phyloP scores from a whole-genome alignment of 805 yeast genomes.

The Ogataea corticis region DNA sequence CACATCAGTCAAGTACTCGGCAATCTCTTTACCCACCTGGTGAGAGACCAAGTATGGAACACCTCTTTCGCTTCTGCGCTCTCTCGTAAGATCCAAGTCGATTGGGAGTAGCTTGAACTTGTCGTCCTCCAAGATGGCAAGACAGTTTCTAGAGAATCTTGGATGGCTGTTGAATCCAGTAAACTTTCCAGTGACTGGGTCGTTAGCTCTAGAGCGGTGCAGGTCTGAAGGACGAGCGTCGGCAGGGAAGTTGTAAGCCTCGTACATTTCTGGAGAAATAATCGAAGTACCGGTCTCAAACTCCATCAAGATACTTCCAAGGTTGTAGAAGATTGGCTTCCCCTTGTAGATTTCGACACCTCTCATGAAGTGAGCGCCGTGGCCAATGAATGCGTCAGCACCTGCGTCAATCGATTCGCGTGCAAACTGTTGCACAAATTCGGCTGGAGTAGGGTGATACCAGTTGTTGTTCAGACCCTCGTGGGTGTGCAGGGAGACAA shows the following conservation, averaged over 20 bases:
- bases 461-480: slow-evolving; percentile 35
- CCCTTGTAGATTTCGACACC: slow-evolving; percentile 32
- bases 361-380: slow-evolving; percentile 33
- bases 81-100: slow-evolving; percentile 28
- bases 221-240: slow-evolving; percentile 31
- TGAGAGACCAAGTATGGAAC: slow-evolving; percentile 28
- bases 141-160: slow-evolving; percentile 28
- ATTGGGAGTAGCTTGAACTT: slow-evolving; percentile 27
- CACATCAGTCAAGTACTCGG: slow-evolving; percentile 25
- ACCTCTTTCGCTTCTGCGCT: slow-evolving; percentile 27
- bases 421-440: slow-evolving; percentile 28
- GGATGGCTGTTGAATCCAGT: slow-evolving; percentile 30
- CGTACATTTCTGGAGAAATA: slow-evolving; percentile 30
- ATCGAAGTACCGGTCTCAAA: slow-evolving; percentile 30
- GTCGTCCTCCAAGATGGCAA: slow-evolving; percentile 27
- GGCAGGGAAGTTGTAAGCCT: slow-evolving; percentile 24
- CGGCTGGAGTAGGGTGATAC: slow-evolving; percentile 32
- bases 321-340: slow-evolving; percentile 31
- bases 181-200: slow-evolving; percentile 24
- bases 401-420: slow-evolving; percentile 29
- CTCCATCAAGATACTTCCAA: slow-evolving; percentile 31
- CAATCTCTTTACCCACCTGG: slow-evolving; percentile 26
- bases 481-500: slow-evolving; percentile 31
- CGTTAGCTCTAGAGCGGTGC: slow-evolving; percentile 29
- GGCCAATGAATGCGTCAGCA: slow-evolving; percentile 31